phyloP scores from a whole-genome alignment of 495 filamentous ascomycete genomes.

The Aspergillus avenaceus region DNA sequence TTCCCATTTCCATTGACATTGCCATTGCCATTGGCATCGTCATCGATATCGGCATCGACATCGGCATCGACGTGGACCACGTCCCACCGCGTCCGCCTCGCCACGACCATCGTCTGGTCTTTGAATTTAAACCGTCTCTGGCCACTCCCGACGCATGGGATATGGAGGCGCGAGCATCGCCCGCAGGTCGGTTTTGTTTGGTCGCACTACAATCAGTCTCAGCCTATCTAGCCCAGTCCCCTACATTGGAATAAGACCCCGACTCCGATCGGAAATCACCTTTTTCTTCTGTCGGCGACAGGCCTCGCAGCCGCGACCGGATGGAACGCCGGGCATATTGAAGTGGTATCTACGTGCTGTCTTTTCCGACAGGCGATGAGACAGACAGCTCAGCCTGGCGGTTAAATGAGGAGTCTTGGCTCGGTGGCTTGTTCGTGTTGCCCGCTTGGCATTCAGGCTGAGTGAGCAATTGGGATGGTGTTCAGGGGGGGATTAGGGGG shows the following conservation, averaged over 20 bases:
- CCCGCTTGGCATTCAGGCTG: background rate
- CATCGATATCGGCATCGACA: no score
- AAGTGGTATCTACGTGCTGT: no score
- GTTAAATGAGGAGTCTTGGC: no score
- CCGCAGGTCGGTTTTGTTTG: slow-evolving; percentile 31
- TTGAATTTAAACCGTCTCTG: slow-evolving; percentile 42
- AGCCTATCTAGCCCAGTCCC: background rate
- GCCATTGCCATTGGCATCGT: no score
- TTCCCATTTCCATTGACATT: no score
- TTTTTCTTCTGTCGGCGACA: slow-evolving; percentile 47
- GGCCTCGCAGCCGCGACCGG: slow-evolving; percentile 41
- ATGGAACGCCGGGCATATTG: slow-evolving; percentile 45
- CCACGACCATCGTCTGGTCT: slow-evolving; percentile 9
- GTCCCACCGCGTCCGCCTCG: background rate
- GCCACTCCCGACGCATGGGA: slow-evolving; percentile 37
- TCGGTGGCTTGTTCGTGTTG: background rate
- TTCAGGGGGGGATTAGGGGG: no score
- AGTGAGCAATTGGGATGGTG: no score
- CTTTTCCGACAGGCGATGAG: no score
- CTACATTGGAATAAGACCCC: no score
- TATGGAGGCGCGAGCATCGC: slow-evolving; percentile 34
- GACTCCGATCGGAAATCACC: slow-evolving; percentile 24
- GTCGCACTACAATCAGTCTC: slow-evolving; percentile 29
- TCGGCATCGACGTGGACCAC: background rate
- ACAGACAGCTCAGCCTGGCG: no score